Base-by-base conservation (phyloP, 352 stramenopile genomes). In the Phytophthora quininea region DNA sequence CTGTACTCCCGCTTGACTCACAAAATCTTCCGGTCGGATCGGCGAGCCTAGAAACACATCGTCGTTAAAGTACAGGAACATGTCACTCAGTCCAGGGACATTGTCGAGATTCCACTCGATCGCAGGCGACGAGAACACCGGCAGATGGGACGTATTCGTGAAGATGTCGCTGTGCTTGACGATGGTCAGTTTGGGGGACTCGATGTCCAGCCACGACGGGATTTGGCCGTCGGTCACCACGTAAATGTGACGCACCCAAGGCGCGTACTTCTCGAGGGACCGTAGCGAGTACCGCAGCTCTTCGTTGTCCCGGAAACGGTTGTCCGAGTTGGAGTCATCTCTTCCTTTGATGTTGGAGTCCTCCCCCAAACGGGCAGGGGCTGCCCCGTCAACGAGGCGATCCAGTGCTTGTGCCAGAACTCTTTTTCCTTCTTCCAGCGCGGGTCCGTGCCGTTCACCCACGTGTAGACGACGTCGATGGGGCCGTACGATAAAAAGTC, bases 1-100 rank as follows among this genome's bases (percentile, higher is more conserved):
- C 66, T 98, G 93, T 15, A 95, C 86, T 19, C 88, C 87, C 9
- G 66, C 76, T 62, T 92, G 82, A 24, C 79, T 90, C 12, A 97
- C 78, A 83, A 99, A 98, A 64, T 99, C 96, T 48, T 97, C 91
- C 0, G 96, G 96, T 49, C 82, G 77, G 11, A 97, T 86, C 10
- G 77, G 75, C 14, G 89, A 81, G 40, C 95, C 96, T 1, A 99
- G 77, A 64, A 99, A 96, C 9, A 99, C 95, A 73, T 99, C 95
- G 70, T 99, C 96, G 69, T 98, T 99, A 64, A 99, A 98, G 74
- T 99, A 99, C 3, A 99, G 59, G 67, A 99, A 99, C 57, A 89
- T 87, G 24, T 96, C 76, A 56, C 88, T 97, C 6, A 99, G 75
- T 1, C 90, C 92, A 0, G 89, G 92, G 59, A 99, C 98, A 59